Conservation (phyloP, 2,329 filamentous ascomycete species). For the Ceratocystis eucalypticola region DNA sequence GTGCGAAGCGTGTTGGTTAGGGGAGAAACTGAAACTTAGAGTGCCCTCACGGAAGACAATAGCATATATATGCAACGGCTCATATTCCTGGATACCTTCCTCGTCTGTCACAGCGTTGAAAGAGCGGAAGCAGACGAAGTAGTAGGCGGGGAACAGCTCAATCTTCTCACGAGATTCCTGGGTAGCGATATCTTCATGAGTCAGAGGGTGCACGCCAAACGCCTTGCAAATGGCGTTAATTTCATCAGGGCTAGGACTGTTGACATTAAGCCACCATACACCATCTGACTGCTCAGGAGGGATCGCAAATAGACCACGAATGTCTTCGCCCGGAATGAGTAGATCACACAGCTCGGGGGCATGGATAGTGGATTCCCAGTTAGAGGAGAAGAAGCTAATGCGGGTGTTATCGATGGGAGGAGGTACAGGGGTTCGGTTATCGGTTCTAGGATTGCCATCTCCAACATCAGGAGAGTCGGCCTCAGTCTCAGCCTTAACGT, state of each 20-base stretch:
- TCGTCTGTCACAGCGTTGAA: conserved; percentile 71
- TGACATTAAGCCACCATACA: conserved; percentile 98
- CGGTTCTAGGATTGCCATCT: conserved; percentile 23
- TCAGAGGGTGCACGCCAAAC: conserved; percentile 90
- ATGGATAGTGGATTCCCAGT: conserved; percentile 85
- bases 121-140: conserved; percentile 93
- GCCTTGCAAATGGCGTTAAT: conserved; percentile 79
- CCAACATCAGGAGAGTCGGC: conserved; percentile 27
- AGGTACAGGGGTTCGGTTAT: conserved; percentile 22
- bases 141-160: conserved; percentile 92
- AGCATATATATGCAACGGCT: conserved; percentile 92
- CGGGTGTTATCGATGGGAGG: conserved; percentile 52
- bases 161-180: conserved; percentile 97
- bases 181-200: conserved; percentile 87
- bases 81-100: conserved; percentile 67
- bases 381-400: conserved; percentile 95
- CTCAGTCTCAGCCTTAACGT: conserved; percentile 24
- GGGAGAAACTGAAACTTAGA: conserved; percentile 83
- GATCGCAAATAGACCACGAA: conserved; percentile 69
- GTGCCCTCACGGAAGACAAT: conserved; percentile 93
- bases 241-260: conserved; percentile 79
- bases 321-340: conserved; percentile 75
- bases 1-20: conserved; percentile 73
- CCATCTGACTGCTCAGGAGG: conserved; percentile 54
- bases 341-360: conserved; percentile 78